Evolutionary conservation across 2,329 filamentous ascomycete species (phyloP).

Genomic region (Hortaea werneckii): DNA sequence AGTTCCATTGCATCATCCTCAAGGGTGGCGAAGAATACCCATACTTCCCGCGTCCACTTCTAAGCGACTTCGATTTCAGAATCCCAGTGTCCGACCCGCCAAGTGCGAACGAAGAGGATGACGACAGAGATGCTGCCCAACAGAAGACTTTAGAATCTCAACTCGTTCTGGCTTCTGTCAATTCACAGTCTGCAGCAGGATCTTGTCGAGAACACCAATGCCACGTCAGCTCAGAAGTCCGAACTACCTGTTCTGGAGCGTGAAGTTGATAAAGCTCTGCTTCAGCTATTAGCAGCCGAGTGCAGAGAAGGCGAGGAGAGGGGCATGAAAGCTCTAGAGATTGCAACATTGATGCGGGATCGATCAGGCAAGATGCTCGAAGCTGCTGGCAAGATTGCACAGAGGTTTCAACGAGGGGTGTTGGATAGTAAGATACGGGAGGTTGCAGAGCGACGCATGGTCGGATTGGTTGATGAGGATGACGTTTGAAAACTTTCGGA

Average conservation of each 20-base stretch:
- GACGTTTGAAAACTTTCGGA: constrained; percentile 9
- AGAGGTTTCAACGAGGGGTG: constrained; percentile 68
- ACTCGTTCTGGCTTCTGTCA: constrained; percentile 64
- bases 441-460: constrained; percentile 60
- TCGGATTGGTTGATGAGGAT: constrained; percentile 51
- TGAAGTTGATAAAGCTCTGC: constrained; percentile 78
- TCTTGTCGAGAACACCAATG: constrained; percentile 57
- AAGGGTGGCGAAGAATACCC: constrained; percentile 90
- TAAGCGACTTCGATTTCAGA: constrained; percentile 88
- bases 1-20: constrained; percentile 97
- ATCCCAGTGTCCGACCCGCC: constrained; percentile 59
- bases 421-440: constrained; percentile 86
- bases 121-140: constrained; percentile 32
- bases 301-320: constrained; percentile 87
- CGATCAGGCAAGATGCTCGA: constrained; percentile 81
- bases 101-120: constrained; percentile 32
- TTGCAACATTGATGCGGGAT: constrained; percentile 79
- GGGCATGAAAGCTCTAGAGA: constrained; percentile 88
- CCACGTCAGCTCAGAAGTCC: constrained; percentile 53
- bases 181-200: constrained; percentile 66
- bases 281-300: constrained; percentile 81
- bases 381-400: constrained; percentile 79
- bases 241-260: constrained; percentile 63
- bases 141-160: constrained; percentile 63
- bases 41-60: constrained; percentile 79